Evolutionary conservation across 192 early-diverging fungal species (phyloP).

Genomic region (Mortierella antarctica): DNA sequence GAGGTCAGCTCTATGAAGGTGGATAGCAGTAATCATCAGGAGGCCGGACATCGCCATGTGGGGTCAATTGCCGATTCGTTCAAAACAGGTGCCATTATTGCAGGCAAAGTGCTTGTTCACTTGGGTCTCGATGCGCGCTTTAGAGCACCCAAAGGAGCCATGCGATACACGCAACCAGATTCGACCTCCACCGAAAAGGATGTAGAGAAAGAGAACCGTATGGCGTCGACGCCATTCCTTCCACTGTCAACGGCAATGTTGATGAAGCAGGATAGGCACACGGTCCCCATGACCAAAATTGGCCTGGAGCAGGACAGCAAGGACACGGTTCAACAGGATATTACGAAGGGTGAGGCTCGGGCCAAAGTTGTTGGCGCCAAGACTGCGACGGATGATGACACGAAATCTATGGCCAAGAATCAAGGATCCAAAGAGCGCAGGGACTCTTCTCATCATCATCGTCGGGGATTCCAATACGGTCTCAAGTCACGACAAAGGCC

Average conservation of each 20-base stretch:
- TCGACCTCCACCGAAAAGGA: not conserved
- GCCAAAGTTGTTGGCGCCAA: not conserved
- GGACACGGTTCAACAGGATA: not conserved
- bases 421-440: not conserved
- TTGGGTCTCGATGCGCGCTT: not conserved
- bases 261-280: not conserved
- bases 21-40: not conserved
- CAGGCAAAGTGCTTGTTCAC: not conserved
- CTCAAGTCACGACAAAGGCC: not conserved
- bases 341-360: not conserved
- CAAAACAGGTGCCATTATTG: not conserved
- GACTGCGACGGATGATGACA: not conserved
- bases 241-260: constrained; percentile 5
- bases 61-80: not conserved
- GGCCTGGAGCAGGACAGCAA: not conserved
- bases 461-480: not conserved
- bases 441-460: not conserved
- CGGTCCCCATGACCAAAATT: not conserved
- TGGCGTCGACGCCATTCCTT: constrained; percentile 21
- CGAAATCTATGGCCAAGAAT: not conserved
- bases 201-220: constrained; percentile 16
- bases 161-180: not conserved
- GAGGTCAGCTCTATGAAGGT: not conserved
- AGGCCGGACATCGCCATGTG: not conserved
- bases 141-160: not conserved